Percentiles rank a stretch among this genome's conserved stretches.
phyloP scores from a whole-genome alignment of 2,329 filamentous ascomycete species.

The Ophiosphaerella korrae region DNA sequence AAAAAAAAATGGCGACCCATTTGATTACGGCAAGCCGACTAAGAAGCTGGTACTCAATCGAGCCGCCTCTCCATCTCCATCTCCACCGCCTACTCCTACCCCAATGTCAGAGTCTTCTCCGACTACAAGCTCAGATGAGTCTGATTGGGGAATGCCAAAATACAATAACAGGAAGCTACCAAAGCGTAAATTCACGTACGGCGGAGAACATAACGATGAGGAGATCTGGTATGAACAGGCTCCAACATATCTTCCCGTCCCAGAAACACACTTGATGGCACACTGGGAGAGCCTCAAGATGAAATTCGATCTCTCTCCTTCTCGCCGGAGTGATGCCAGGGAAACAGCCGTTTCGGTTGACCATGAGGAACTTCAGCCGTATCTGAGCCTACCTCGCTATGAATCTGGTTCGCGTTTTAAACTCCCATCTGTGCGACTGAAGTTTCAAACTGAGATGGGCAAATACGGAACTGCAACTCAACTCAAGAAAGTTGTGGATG shows the following conservation, averaged over 20 bases:
- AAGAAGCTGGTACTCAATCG: slow-evolving; percentile 2
- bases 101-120: neutral
- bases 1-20: slow-evolving; percentile 10
- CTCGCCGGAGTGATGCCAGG: slow-evolving; percentile 16
- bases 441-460: slow-evolving; percentile 5
- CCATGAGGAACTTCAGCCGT: slow-evolving; percentile 10
- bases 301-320: slow-evolving; percentile 29
- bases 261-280: slow-evolving; percentile 34
- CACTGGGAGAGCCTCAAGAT: slow-evolving; percentile 38
- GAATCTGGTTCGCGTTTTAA: slow-evolving; percentile 40
- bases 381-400: slow-evolving; percentile 15
- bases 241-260: slow-evolving; percentile 30
- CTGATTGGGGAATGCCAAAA: neutral
- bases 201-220: slow-evolving; percentile 25
- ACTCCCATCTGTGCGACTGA: slow-evolving; percentile 16
- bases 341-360: slow-evolving; percentile 26
- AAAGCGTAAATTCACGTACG: slow-evolving; percentile 29
- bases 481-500: slow-evolving; percentile 11
- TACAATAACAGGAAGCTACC: neutral
- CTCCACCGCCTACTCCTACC: neutral
- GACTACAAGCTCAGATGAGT: neutral
- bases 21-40: slow-evolving; percentile 8
- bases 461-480: slow-evolving; percentile 1
- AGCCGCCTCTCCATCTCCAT: neutral
- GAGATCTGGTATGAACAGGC: slow-evolving; percentile 30